Percentiles rank a stretch among this genome's conserved stretches.
Evolutionary conservation across 345 rosid genomes (phyloP).

Genomic region (Raphanus raphanistrum): DNA sequence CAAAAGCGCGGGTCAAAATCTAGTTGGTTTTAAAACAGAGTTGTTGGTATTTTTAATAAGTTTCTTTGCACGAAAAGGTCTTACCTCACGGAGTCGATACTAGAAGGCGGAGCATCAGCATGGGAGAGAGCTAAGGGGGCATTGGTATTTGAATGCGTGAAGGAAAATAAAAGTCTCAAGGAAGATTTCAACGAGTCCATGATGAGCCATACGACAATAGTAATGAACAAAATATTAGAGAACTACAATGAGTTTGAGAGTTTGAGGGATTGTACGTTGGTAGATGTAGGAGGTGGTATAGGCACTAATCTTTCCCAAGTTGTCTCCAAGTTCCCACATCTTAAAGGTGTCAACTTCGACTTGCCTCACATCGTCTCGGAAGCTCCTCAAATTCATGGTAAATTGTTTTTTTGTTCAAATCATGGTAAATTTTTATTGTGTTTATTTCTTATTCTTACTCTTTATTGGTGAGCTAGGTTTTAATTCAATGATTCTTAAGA

Average conservation of each 20-base stretch:
- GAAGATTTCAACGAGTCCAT: not conserved
- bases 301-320: conserved; percentile 6
- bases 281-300: conserved; percentile 24
- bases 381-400: conserved; percentile 26
- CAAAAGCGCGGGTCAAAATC: too few relatives aligned
- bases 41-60: not conserved
- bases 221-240: conserved; percentile 21
- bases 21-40: not conserved
- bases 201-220: conserved; percentile 19
- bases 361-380: conserved; percentile 10
- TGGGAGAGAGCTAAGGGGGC: not conserved
- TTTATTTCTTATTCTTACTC: not conserved
- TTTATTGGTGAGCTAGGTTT: not conserved
- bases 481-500: not conserved
- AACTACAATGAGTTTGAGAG: conserved; percentile 14
- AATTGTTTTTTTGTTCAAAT: not conserved
- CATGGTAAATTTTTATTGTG: not conserved
- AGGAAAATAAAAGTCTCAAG: not conserved
- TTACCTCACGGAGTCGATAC: conserved; percentile 15
- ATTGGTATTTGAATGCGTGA: not conserved
- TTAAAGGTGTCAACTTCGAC: conserved; percentile 19
- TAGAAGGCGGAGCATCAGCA: conserved; percentile 12
- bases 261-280: not conserved
- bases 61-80: conserved; percentile 13
- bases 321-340: conserved; percentile 15